Evolutionary conservation across 768 basidiomycete species (phyloP), one percentile per base, ranked within the genome.

Genomic region (Pholiota molesta): DNA sequence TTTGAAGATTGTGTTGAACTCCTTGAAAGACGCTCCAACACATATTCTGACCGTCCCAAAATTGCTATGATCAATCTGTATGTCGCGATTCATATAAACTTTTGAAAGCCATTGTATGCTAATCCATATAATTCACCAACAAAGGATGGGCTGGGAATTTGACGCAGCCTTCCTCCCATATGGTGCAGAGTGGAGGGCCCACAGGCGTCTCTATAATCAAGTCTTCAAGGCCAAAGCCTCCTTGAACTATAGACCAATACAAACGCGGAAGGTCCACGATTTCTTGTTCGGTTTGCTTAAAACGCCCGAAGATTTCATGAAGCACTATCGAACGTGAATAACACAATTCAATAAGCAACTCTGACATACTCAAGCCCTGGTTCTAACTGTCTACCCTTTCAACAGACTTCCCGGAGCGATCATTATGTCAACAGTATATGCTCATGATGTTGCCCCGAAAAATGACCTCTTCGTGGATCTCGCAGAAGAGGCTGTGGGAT

Each of bases 101-200:
- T 42, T 62, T 5, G 6, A 6, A 31, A 31, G 14, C 17, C 1
- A 16, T 23, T 8, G 54, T 13, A 31, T 26, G 53, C 33, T 10
- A 1, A 35, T 39, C 26, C n/a, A 17, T 31, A 37, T 42, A 19
- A 21, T 42, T 6, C 33, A 13, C 53, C 33, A 21, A 53, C 14
- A 17, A 44, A 78, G 76, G 14, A 73, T 73, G 70, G 76, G 73
- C 13, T 78, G 69, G 73, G 17, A 29, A 16, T 75, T 73, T 57
- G 72, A 68, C 58, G 21, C 71, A 9, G 72, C 52, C 1, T 31
- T 77, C 8, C 72, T 73, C 63, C 68, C 61, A n/a, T 73, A 77
- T 37, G 71, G 69, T 0, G 66, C 72, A 1, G 51, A 55, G 54
- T 78, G 77, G 78, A 68, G 73, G 40, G 44, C 59, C 14, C 69